Percentiles rank a stretch among this genome's conserved stretches.
Conservation (phyloP, 345 rosid species). For the Cochlearia excelsa region DNA sequence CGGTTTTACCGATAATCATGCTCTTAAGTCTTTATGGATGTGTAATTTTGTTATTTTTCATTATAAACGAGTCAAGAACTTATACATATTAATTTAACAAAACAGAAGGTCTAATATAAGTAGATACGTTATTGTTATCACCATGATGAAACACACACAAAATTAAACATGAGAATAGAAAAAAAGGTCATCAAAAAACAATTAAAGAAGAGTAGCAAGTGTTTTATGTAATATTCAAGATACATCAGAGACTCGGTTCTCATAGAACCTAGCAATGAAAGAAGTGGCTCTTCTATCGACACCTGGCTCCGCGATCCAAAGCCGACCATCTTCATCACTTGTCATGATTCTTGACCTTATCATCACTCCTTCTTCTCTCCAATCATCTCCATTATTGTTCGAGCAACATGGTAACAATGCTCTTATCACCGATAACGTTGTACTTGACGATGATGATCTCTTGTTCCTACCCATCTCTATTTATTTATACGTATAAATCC, state of each 20-base stretch:
- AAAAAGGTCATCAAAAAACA: background rate
- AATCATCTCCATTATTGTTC: conserved; percentile 42
- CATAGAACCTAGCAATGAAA: conserved; percentile 61
- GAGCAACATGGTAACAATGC: conserved; percentile 61
- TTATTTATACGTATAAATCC: conserved; percentile 7
- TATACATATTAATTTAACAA: conserved; percentile 12
- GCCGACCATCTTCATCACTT: conserved; percentile 69
- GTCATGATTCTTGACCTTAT: conserved; percentile 44
- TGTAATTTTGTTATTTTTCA: too few relatives aligned
- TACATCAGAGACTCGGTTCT: conserved; percentile 46
- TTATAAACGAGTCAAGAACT: background rate
- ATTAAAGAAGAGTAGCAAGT: conserved; percentile 17
- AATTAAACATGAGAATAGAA: conserved; percentile 8
- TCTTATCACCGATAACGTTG: conserved; percentile 36
- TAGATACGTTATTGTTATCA: background rate
- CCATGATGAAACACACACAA: background rate
- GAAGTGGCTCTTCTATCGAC: conserved; percentile 69
- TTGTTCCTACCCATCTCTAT: conserved; percentile 31
- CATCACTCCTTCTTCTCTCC: conserved; percentile 54
- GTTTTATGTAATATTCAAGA: conserved; percentile 37
- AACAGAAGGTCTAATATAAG: conserved; percentile 2
- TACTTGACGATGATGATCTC: background rate
- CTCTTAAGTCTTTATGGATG: too few relatives aligned
- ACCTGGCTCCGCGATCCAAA: conserved; percentile 78
- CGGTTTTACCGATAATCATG: too few relatives aligned